Evolutionary conservation across 2,329 filamentous ascomycete genomes (phyloP).

Genomic region (Chrysosporium queenslandicum): DNA sequence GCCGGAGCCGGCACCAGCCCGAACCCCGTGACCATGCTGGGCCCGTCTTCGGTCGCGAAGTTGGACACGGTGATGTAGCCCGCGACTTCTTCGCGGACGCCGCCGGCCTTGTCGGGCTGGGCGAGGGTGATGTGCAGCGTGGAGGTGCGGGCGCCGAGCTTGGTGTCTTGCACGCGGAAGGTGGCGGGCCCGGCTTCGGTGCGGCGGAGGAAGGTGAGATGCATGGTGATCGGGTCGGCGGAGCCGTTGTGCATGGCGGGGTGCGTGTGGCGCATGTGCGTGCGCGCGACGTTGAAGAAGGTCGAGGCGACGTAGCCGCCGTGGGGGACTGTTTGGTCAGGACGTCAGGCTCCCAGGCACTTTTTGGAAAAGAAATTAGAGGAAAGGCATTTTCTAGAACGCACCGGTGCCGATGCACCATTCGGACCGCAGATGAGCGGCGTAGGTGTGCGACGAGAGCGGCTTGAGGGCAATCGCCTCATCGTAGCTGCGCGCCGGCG

Average conservation of each 20-base stretch:
- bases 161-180: constrained; percentile 52
- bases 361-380: background rate
- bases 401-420: constrained; percentile 56
- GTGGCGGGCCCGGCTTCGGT: constrained; percentile 49
- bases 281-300: constrained; percentile 49
- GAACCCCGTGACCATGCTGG: constrained; percentile 48
- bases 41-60: constrained; percentile 48
- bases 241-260: constrained; percentile 40
- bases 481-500: constrained; percentile 23
- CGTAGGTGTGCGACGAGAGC: constrained; percentile 47
- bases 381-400: background rate
- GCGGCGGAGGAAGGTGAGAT: constrained; percentile 56
- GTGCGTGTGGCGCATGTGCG: constrained; percentile 51
- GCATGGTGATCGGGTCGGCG: constrained; percentile 54
- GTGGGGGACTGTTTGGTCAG: constrained; percentile 50
- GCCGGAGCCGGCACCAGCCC: constrained; percentile 39
- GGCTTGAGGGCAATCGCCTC: constrained; percentile 32
- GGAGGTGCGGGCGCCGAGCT: constrained; percentile 54
- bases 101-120: constrained; percentile 27
- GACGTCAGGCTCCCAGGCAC: background rate
- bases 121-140: constrained; percentile 52
- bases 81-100: constrained; percentile 49
- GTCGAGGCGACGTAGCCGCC: constrained; percentile 59
- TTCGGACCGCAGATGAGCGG: constrained; percentile 45
- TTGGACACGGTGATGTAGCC: constrained; percentile 58